Base-by-base conservation (phyloP, 1,284 basidiomycete species). In the Pascua guehoae region DNA sequence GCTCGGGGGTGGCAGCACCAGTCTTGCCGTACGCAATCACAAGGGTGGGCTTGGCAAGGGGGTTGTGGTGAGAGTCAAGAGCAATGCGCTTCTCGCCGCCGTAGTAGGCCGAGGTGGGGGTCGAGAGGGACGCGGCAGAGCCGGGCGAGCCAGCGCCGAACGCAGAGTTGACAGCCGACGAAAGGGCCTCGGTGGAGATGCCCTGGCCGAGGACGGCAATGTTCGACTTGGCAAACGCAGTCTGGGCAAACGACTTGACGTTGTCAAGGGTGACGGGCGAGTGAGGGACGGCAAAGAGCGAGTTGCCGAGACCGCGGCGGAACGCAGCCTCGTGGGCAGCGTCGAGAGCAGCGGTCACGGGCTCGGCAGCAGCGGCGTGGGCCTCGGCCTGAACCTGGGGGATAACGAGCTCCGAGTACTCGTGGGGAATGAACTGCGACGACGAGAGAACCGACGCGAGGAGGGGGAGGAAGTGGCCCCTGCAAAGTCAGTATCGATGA, bases 301-400 rank as follows among this genome's bases (percentile, higher is more conserved):
- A 88, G 69, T 89, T 84, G 69, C 92, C 91, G 68, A 97, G 88
- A 36, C 93, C 91, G 53, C 81, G 81, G 70, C 91, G 90, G 88
- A 96, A 96, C 47, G 93, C 93, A 56, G 93, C 80, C 47, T 83
- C 78, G 75, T 96, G 93, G 16, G 91, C 91, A 51, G 87, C 78
- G 73, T 97, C 93, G 53, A 79, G 67, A 60, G 79, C 79, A 63
- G 78, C 57, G 2, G 83, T 83, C 14, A 81, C 80, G 14, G 90
- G 85, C 63, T 88, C 80, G 43, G 80, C 74, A 51, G 81, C 76
- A n/a, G 86, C 88, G 44, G 83, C 80, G 41, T 82, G 75, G 44
- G 86, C 80, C 71, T 96, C 93, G 56, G 83, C 81, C 57, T 85
- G 81, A 58, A 92, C 82, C 49, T 84, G 77, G 41, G 91, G 91